phyloP scores from a whole-genome alignment of 2,329 filamentous ascomycete species.

The Monilinia laxa region DNA sequence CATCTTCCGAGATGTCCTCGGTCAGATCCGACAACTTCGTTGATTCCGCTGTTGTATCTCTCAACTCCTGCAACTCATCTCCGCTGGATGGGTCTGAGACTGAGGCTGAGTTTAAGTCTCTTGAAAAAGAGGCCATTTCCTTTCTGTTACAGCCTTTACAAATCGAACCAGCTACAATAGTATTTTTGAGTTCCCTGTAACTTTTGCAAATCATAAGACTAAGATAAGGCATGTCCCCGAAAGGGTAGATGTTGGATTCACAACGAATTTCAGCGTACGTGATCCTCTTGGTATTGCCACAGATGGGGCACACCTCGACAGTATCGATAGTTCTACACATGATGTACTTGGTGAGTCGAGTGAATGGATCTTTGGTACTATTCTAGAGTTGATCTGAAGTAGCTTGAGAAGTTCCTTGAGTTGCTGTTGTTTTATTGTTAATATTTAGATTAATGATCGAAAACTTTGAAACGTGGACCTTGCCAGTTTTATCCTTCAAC shows the following conservation, averaged over 20 bases:
- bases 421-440: neutral
- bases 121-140: neutral
- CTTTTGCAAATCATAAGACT: rapidly evolving
- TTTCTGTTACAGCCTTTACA: neutral
- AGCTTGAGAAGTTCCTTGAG: neutral
- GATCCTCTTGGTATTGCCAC: neutral
- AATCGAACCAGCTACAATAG: neutral
- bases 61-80: neutral
- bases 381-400: neutral
- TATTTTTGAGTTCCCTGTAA: neutral
- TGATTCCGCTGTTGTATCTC: neutral
- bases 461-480: neutral
- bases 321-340: slow-evolving; percentile 1
- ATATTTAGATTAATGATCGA: neutral
- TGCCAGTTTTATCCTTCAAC: neutral
- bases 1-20: neutral
- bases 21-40: too few relatives aligned
- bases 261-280: neutral
- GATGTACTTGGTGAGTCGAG: neutral
- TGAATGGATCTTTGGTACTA: neutral
- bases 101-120: neutral
- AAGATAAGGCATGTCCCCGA: too few relatives aligned
- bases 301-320: neutral
- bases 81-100: neutral
- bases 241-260: neutral